Evolutionary conservation across 208 protist genomes (phyloP).

Genomic region (Willaertia magna): DNA sequence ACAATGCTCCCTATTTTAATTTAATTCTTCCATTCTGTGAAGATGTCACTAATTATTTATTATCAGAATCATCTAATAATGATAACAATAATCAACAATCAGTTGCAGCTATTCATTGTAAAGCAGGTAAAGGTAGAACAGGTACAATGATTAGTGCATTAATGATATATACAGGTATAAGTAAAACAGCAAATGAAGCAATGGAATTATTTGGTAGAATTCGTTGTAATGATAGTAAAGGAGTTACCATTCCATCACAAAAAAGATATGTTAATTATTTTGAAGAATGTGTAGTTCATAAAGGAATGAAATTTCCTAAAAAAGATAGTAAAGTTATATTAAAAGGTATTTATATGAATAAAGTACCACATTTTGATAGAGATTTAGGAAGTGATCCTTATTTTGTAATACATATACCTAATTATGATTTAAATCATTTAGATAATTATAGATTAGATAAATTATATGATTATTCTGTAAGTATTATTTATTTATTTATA

Average conservation of each 20-base stretch:
- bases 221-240: conserved; percentile 48
- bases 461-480: not conserved
- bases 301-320: not conserved
- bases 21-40: conserved; percentile 50
- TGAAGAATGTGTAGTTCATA: not conserved
- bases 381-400: not conserved
- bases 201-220: conserved; percentile 44
- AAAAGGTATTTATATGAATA: not conserved
- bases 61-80: too few species aligned
- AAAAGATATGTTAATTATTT: not conserved
- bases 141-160: conserved; percentile 77
- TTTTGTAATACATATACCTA: not conserved
- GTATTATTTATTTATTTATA: too few species aligned
- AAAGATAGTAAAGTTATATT: not conserved
- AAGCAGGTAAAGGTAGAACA: conserved; percentile 89
- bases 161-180: conserved; percentile 28
- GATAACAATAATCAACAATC: conserved; percentile 60
- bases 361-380: not conserved
- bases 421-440: not conserved
- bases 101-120: conserved; percentile 80
- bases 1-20: conserved; percentile 62
- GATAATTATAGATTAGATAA: not conserved
- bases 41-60: too few species aligned
- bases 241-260: conserved; percentile 69
- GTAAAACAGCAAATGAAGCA: conserved; percentile 32